Evolutionary conservation across 108 stramenopile genomes (phyloP).

Genomic region (Fistulifera pelliculosa): DNA sequence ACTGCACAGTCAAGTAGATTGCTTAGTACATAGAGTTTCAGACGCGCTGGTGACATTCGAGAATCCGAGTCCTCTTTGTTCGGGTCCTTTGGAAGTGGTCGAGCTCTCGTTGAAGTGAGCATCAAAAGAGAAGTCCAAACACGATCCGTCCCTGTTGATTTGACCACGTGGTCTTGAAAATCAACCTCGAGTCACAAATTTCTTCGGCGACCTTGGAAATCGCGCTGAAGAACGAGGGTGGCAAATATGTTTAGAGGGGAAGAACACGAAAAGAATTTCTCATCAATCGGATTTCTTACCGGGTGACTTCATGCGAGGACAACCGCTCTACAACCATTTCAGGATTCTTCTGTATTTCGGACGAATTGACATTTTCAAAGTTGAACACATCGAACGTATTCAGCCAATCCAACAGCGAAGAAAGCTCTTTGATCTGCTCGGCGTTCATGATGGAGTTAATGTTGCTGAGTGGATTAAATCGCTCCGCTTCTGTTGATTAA

Average conservation of each 20-base stretch:
- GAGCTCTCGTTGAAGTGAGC: constrained; percentile 5
- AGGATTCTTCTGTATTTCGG: constrained; percentile 11
- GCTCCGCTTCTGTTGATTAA: no score
- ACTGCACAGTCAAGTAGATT: constrained; percentile 34
- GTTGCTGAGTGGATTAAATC: no score
- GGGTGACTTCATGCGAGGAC: constrained; percentile 6
- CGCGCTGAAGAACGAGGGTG: constrained; percentile 10
- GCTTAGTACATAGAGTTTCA: constrained; percentile 13
- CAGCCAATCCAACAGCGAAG: constrained; percentile 27
- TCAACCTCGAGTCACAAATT: constrained; percentile 10
- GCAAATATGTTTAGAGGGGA: neutral
- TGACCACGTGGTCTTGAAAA: constrained; percentile 7
- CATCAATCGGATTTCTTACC: constrained; percentile 14
- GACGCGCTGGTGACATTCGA: constrained; percentile 2
- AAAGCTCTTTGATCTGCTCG: constrained; percentile 16
- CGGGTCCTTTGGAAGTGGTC: neutral
- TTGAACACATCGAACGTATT: constrained; percentile 28
- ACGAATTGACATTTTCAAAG: neutral
- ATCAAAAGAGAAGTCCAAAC: constrained; percentile 22
- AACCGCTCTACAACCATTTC: constrained; percentile 8
- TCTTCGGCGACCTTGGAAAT: constrained; percentile 26
- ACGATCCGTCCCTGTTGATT: constrained; percentile 6
- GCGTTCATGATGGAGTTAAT: no score
- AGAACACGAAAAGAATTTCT: neutral
- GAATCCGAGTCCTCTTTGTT: neutral